Evolutionary conservation across 106 monocot genomes (phyloP).

Genomic region (Hemerocallis citrina): DNA sequence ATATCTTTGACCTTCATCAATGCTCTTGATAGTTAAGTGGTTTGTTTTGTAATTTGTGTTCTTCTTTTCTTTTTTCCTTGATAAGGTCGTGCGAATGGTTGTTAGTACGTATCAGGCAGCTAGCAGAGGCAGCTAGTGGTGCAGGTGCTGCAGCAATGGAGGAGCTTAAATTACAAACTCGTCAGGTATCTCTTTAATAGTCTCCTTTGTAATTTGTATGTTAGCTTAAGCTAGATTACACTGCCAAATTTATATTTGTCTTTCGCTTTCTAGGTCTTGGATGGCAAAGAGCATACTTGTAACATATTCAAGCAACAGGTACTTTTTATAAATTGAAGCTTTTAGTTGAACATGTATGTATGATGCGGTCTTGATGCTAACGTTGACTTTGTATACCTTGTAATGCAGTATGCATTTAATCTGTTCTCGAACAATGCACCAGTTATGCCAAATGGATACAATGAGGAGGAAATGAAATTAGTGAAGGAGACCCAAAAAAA

Average conservation of each 20-base stretch:
- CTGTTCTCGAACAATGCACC: constrained; percentile 92
- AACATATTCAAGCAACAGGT: constrained; percentile 96
- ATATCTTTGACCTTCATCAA: no score
- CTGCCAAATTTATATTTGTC: constrained; percentile 1
- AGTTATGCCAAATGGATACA: constrained; percentile 82
- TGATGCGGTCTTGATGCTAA: neutral
- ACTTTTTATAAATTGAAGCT: constrained; percentile 4
- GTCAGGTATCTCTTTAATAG: constrained; percentile 43
- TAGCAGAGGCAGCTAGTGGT: constrained; percentile 99
- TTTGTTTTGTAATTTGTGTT: no score
- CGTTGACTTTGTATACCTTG: neutral
- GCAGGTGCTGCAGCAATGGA: constrained; percentile 99
- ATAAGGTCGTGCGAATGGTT: constrained; percentile 92
- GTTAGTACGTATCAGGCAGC: constrained; percentile 98
- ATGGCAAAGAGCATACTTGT: constrained; percentile 84
- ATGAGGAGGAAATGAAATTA: constrained; percentile 98
- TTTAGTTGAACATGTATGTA: neutral
- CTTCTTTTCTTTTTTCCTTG: neutral
- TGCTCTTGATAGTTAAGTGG: no score
- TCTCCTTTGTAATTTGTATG: constrained; percentile 4
- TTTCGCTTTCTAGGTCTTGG: constrained; percentile 62
- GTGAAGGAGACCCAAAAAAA: constrained; percentile 93
- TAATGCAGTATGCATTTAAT: constrained; percentile 93
- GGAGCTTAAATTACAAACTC: constrained; percentile 88
- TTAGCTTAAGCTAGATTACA: neutral